Base-by-base conservation (phyloP, 2,329 filamentous ascomycete genomes). In the Exophiala sp. region DNA sequence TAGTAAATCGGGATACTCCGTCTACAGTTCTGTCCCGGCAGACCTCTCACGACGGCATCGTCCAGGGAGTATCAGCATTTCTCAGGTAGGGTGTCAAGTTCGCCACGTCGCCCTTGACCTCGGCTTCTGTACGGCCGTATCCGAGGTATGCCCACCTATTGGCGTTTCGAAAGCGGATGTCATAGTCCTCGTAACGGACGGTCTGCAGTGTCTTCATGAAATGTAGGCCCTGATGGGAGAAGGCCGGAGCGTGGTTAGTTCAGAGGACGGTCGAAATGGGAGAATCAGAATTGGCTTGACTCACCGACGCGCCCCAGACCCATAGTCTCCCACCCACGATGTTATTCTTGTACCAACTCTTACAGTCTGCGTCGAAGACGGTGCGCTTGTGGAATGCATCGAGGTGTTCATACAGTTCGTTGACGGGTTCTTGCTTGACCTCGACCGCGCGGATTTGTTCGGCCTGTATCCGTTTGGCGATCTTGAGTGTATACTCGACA, bases 81-180 rank as follows among this genome's bases (percentile, higher is more conserved):
- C 46, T 7, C 46, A 48, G 20, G 21, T 48, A 48, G 7, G 46
- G 46, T 18, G 46, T 48, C 46, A 48, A 39, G n/a, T 39, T 39
- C 9, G 33, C 11, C 46, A 48, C 16, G 14, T 48, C 46, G 16
- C 40, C 33, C 18, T 48, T 47, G 14, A 47, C 18, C 41, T 52
- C 50, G 2, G 50, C 73, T 65, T 75, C 75, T 21, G 76, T 69
- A 55, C 74, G 69, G 33, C 75, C 75, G 65, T 75, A 68, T 18
- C 66, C 67, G 20, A 73, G 60, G 59, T 67, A 73, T 8, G 68
- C 69, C 55, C 70, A 73, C 7, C 66, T 62, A 58, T 73, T 74
- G 43, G 63, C 63, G 57, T 68, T 65, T n/a, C n/a, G n/a, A 57
- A 69, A 70, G 36, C 61, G 58, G 46, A 70, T 66, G 14, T 68